Evolutionary conservation across 768 basidiomycete genomes (phyloP).

Genomic region (Mycena albidolilacea): DNA sequence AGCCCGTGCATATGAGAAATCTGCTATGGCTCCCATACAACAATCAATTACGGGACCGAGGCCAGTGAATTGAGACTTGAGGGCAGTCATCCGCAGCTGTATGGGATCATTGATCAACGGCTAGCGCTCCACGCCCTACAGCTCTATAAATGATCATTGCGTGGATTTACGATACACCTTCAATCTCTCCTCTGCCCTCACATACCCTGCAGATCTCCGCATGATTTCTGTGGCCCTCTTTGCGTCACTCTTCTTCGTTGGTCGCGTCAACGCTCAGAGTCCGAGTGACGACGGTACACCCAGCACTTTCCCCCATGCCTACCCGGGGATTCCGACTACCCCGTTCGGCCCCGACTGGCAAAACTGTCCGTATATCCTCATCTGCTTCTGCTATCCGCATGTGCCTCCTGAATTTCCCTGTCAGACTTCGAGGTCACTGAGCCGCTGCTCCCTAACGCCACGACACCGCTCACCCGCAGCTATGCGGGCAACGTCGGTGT

Average conservation of each 20-base stretch:
- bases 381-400: slow-evolving; percentile 4
- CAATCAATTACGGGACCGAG: neutral
- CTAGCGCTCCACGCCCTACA: slow-evolving; percentile 6
- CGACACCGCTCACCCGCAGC: slow-evolving; percentile 61
- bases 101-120: neutral
- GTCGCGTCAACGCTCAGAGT: neutral
- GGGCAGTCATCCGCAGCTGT: slow-evolving; percentile 1
- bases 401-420: no score
- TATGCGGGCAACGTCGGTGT: slow-evolving; percentile 78
- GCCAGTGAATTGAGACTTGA: neutral
- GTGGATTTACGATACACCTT: slow-evolving; percentile 3
- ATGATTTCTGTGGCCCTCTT: slow-evolving; percentile 10
- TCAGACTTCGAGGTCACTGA: slow-evolving; percentile 72
- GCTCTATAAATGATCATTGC: slow-evolving; percentile 10
- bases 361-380: slow-evolving; percentile 53
- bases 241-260: slow-evolving; percentile 3
- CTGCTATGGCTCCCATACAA: slow-evolving; percentile 1
- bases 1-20: neutral
- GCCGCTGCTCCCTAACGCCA: slow-evolving; percentile 69
- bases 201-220: slow-evolving; percentile 3
- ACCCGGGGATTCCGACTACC: slow-evolving; percentile 62
- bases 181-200: slow-evolving; percentile 14
- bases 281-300: slow-evolving; percentile 42
- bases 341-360: slow-evolving; percentile 73
- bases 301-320: slow-evolving; percentile 62